A percentile compares a stretch with the other conserved stretches of the same genome.
These are phyloP conservation scores for Podospora pseudopauciseta DNA, from an alignment of 495 filamentous ascomycete genomes.

Conservation along the genomic window DNA sequence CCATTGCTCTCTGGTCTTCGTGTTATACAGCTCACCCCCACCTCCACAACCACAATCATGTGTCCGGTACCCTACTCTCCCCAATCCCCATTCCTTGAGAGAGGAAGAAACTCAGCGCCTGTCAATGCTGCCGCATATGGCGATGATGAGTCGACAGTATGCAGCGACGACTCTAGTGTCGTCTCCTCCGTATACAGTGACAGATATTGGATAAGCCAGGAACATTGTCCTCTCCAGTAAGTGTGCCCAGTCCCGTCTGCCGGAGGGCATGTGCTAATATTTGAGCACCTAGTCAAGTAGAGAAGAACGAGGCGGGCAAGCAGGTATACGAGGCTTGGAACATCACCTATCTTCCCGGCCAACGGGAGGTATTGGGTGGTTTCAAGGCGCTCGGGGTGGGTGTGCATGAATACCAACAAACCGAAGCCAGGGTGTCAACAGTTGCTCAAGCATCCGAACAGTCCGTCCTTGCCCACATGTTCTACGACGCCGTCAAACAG, in stretches of 20 bases:
- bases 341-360: conserved; percentile 12
- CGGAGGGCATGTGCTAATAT: background rate
- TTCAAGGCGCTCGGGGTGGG: conserved; percentile 12
- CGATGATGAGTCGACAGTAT: conserved; percentile 17
- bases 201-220: background rate
- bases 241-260: background rate
- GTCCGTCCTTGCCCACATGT: conserved; percentile 19
- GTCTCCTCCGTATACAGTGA: background rate
- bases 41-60: background rate
- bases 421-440: background rate
- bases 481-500: conserved; percentile 19
- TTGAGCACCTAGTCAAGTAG: conserved; percentile 1
- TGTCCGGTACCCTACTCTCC: background rate
- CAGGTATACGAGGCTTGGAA: conserved; percentile 19
- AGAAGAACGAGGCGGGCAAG: conserved; percentile 4
- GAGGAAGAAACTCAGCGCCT: background rate
- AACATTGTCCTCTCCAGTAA: conserved; percentile 3
- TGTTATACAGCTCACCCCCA: background rate
- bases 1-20: background rate
- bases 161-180: conserved; percentile 13
- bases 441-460: conserved; percentile 15
- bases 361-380: background rate
- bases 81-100: background rate
- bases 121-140: conserved; percentile 5
- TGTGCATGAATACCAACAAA: conserved; percentile 1